A percentile compares a stretch with the other conserved stretches of the same genome.
phyloP scores from a whole-genome alignment of 2,329 filamentous ascomycete species.

The Pseudodiploospora longispora region DNA sequence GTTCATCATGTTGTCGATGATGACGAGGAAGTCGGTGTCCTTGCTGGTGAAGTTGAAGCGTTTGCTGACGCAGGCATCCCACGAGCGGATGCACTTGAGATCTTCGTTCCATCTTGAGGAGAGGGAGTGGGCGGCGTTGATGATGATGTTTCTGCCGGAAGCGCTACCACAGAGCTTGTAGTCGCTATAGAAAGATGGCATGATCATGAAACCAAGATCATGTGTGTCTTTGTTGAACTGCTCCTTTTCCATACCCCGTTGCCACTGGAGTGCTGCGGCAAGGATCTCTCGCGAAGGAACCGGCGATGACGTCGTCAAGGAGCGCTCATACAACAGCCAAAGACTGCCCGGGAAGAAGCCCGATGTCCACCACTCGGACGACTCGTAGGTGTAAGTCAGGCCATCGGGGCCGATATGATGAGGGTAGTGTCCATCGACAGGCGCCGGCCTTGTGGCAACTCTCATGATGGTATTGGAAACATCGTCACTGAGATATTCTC shows the following conservation, averaged over 20 bases:
- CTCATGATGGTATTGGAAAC: constrained; percentile 1
- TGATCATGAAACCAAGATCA: constrained; percentile 11
- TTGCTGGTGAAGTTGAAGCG: constrained; percentile 4
- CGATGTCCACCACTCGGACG: constrained; percentile 17
- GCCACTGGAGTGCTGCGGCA: constrained; percentile 7
- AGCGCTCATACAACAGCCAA: constrained; percentile 8
- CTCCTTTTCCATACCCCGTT: constrained; percentile 7
- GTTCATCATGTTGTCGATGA: constrained; percentile 14
- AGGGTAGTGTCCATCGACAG: constrained; percentile 1
- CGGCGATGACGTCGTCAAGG: not conserved
- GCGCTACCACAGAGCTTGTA: constrained; percentile 3
- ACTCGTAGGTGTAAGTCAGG: constrained; percentile 2
- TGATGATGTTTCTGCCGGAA: constrained; percentile 3
- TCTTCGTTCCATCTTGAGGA: constrained; percentile 9
- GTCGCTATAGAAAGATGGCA: constrained; percentile 6
- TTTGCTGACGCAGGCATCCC: constrained; percentile 5
- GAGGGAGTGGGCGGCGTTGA: constrained; percentile 7
- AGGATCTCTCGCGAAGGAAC: constrained; percentile 6
- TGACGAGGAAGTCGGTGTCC: constrained; percentile 8
- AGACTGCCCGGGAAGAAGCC: constrained; percentile 11
- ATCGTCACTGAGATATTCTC: constrained; percentile 1
- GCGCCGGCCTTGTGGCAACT: constrained; percentile 1
- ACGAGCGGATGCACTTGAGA: constrained; percentile 9
- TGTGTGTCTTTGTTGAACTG: constrained; percentile 8
- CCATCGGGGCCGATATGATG: constrained; percentile 2